Base-by-base conservation (phyloP, 2,329 filamentous ascomycete genomes). In the Sclerotinia glacialis region DNA sequence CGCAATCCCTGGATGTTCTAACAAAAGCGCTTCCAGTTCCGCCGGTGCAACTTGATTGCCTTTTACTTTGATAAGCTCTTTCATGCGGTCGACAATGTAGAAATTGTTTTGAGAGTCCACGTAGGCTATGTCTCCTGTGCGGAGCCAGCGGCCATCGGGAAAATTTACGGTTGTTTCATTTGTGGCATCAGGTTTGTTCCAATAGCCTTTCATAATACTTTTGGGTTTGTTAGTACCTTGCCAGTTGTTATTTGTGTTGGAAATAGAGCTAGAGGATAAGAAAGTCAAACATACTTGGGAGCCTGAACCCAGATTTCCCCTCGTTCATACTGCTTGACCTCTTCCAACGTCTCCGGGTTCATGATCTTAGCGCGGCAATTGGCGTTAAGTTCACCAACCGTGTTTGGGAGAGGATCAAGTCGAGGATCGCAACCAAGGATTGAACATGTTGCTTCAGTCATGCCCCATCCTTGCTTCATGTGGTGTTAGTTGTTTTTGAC, bases 391-490 rank as follows among this genome's bases (percentile, higher is more conserved):
- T 90, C 86, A 60, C 89, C 91, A 1, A 93, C 90, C 67, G 72
- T 81, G 72, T 76, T 78, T 40, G 79, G 79, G 2, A 74, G 69
- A 5, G 77, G 78, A 6, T 74, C 77, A 66, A 84, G 76, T 1
- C 74, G 79, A 0, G 87, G 84, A 69, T 90, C 82, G 83, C 87
- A 93, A 8, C 82, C 82, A 16, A 90, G 82, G 23, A 85, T 81
- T 0, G 89, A 86, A 76, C 91, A 94, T 0, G 91, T 95, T 3
- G 84, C 79, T 76, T 95, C 92, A 1, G 92, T 95, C 92, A 96
- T 94, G 6, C 92, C 92, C 89, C 91, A 96, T 5, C 91, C 92
- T 77, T 94, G 91, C 74, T 80, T 79, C 16, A 26, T n/a, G 9
- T 3, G 83, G 70, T 2, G 70, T 64, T 9, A 63, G 60, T 18